Base-by-base conservation (phyloP, 805 yeast species). In the Komagataella ulmi region DNA sequence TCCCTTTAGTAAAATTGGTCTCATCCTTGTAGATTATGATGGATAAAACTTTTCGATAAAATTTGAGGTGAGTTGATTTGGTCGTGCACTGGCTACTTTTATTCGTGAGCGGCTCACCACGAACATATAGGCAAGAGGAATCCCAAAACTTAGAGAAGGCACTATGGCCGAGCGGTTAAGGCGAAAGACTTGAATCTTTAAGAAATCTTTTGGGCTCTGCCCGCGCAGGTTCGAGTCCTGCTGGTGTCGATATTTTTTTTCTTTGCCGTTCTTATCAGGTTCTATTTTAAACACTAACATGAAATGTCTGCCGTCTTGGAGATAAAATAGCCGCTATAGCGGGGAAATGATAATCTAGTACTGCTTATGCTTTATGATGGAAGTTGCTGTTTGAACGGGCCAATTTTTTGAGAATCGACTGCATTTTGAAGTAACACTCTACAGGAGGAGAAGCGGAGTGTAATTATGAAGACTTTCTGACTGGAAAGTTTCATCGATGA, bases 1-100 rank as follows among this genome's bases (percentile, higher is more conserved):
- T 54, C 98, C 98, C 77, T 86, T 85, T 61, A 85, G 73, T 74
- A 81, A 63, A 58, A 81, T 68, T 54, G 86, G 85, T 76, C 85
- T 80, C 85, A 81, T 80, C 40, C 40, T 30, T 30, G 40, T 30
- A 30, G 40, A 14, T 30, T 30, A 30, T 14, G 40, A 30, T 30
- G 40, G n/a, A 30, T 30, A 30, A 30, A 30, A 30, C 40, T 30
- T 30, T 30, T 30, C 40, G 40, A 30, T 30, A 30, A 30, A 30
- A 30, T 30, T 30, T 30, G 40, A 30, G 14, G 40, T 4, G 14
- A 10, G 40, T 10, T 30, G 5, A 30, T 10, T 30, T 30, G 40
- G 40, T 30, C 40, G 40, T 30, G 40, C 14, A 5, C 40, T 2
- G 40, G 40, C 40, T 8, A 10, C 5, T 21, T 30, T 30, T 30